Evolutionary conservation across 306 rosid genomes (phyloP).

Genomic region (Vigna unguiculata): DNA sequence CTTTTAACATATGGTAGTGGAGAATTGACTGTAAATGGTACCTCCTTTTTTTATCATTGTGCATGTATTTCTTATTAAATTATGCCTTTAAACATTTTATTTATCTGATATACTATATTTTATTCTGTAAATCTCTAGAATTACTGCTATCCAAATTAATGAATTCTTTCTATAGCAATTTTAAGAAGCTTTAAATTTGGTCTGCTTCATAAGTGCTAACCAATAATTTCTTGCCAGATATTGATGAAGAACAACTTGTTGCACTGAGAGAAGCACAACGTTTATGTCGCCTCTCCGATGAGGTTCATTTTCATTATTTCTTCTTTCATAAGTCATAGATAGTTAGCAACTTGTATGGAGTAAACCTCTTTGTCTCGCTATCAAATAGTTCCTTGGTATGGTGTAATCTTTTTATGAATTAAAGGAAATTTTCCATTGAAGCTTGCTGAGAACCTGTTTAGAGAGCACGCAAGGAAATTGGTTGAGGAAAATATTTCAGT

Average conservation of each 20-base stretch:
- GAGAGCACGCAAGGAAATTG: conserved; percentile 75
- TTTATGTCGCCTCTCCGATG: conserved; percentile 72
- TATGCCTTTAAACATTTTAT: conserved; percentile 18
- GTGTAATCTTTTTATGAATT: conserved; percentile 39
- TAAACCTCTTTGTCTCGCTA: conserved; percentile 24
- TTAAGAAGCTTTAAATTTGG: background rate
- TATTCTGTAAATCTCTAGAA: conserved; percentile 22
- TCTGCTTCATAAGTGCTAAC: conserved; percentile 43
- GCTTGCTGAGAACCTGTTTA: conserved; percentile 87
- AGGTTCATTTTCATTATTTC: conserved; percentile 62
- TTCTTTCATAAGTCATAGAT: conserved; percentile 26
- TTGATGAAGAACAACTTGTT: conserved; percentile 69
- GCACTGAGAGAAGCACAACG: conserved; percentile 77
- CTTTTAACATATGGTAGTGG: background rate
- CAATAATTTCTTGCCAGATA: conserved; percentile 57
- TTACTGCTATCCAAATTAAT: background rate
- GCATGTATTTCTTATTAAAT: background rate
- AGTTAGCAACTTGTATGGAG: conserved; percentile 12
- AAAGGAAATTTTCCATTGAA: conserved; percentile 50
- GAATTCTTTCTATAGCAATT: conserved; percentile 1
- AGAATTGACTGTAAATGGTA: conserved; percentile 12
- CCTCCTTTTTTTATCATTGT: background rate
- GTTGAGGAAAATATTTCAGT: conserved; percentile 78
- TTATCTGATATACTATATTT: conserved; percentile 33
- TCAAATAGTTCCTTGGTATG: conserved; percentile 28